Base-by-base conservation (phyloP, 768 basidiomycete genomes). In the Clitopilus passeckerianus region DNA sequence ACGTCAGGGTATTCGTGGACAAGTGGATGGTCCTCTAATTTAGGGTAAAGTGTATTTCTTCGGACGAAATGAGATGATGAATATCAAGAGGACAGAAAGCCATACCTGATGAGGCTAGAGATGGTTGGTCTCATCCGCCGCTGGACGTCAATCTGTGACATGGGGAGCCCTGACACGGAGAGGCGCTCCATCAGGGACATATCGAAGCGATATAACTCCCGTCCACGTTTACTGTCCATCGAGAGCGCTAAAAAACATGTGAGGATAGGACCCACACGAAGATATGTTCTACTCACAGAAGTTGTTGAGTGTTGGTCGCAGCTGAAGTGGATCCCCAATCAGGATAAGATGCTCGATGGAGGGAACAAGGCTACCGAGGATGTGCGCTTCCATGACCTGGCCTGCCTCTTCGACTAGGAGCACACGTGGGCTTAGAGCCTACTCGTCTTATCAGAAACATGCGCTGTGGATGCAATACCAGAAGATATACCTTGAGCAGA, bases 331-430 rank as follows among this genome's bases (percentile, higher is more conserved):
- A 61, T 93, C 91, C 0, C 91, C 91, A n/a, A 92, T 91, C 44
- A 86, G 74, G 59, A 93, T 90, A 20, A 92, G 73, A 37, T 92
- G 90, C 59, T 91, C 79, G 0, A 91, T 79, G 2, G 85, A 82
- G 0, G 80, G 78, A 1, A 89, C 87, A 0, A 91, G 74, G 35
- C 78, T 81, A 2, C 81, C 82, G 5, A 91, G 69, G 15, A 91
- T 77, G 61, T 92, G 90, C 2, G 90, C 86, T 70, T 92, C 90
- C 27, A 92, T 77, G 1, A 91, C 87, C 70, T 93, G 90, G 0
- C 90, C 91, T 0, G 91, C 90, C 67, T 92, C 91, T 68, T 93
- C 90, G 0, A 92, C 86, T 53, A 92, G 72, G 53, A 91, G 67
- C 0, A 90, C 81, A 33, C 77, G 79, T 0, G 89, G 89, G 5